phyloP scores from a whole-genome alignment of 148 eudicot genomes.

The Gaultheria prostrata region DNA sequence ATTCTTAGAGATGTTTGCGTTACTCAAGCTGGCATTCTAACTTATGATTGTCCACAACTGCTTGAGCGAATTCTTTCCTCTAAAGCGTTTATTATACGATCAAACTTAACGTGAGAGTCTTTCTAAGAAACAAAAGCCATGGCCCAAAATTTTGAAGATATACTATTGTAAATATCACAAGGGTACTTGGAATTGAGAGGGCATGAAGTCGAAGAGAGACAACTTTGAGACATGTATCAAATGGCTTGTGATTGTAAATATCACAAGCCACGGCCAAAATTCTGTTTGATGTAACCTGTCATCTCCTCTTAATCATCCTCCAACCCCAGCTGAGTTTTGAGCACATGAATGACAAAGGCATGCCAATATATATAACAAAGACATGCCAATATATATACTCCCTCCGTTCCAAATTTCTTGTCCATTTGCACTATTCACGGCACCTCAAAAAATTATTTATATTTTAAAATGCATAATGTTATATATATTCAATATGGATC shows the following conservation, averaged over 20 bases:
- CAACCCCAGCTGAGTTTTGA: background rate
- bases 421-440: no score
- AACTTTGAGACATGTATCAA: background rate
- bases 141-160: background rate
- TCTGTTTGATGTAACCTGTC: conserved; percentile 6
- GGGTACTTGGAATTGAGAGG: background rate
- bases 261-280: no score
- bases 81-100: background rate
- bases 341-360: conserved; percentile 3
- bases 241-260: no score
- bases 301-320: background rate
- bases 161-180: background rate
- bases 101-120: background rate
- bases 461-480: no score
- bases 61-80: background rate
- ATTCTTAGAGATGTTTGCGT: background rate
- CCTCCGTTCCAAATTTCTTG: no score
- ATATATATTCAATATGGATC: no score
- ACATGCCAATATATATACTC: no score
- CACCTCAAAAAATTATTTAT: no score
- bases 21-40: background rate
- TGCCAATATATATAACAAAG: no score
- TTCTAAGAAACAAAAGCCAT: background rate
- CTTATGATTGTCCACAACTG: background rate
- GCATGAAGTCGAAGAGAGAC: background rate